A percentile compares a stretch with the other conserved stretches of the same genome.
Conservation (phyloP, 208 protist species). For the Crithidia sp. region DNA sequence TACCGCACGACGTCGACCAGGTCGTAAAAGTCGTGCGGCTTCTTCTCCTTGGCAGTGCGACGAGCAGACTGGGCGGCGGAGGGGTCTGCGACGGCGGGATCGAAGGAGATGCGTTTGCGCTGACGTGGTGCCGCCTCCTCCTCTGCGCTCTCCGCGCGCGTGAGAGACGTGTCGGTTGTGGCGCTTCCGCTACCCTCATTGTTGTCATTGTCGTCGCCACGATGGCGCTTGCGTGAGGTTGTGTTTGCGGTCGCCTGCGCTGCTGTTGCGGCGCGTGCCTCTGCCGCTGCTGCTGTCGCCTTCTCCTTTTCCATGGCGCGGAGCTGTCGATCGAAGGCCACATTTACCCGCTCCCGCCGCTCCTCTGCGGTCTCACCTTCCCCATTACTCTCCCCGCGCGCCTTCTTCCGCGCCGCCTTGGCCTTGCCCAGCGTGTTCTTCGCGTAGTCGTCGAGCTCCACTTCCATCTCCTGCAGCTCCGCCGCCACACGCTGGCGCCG, state of each 20-base stretch:
- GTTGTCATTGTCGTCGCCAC: neutral
- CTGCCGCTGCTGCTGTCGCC: constrained; percentile 17
- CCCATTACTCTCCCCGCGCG: constrained; percentile 17
- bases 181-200: neutral
- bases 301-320: constrained; percentile 34
- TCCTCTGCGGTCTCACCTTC: constrained; percentile 5
- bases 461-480: constrained; percentile 46
- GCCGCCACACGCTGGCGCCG: constrained; percentile 52
- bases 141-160: neutral
- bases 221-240: constrained; percentile 18
- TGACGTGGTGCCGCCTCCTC: constrained; percentile 5
- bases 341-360: constrained; percentile 30
- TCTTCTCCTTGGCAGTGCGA: constrained; percentile 9
- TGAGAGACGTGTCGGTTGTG: neutral
- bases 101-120: constrained; percentile 71
- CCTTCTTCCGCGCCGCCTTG: constrained; percentile 27
- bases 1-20: constrained; percentile 87
- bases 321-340: constrained; percentile 50
- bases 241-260: too few relatives aligned
- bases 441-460: constrained; percentile 42
- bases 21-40: constrained; percentile 78
- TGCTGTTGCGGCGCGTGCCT: too few relatives aligned
- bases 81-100: constrained; percentile 24
- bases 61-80: constrained; percentile 20
- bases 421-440: constrained; percentile 24